These are phyloP conservation scores for Schizosaccharomyces cryophilus DNA, from an alignment of 805 yeast species.

Conservation along the genomic window DNA sequence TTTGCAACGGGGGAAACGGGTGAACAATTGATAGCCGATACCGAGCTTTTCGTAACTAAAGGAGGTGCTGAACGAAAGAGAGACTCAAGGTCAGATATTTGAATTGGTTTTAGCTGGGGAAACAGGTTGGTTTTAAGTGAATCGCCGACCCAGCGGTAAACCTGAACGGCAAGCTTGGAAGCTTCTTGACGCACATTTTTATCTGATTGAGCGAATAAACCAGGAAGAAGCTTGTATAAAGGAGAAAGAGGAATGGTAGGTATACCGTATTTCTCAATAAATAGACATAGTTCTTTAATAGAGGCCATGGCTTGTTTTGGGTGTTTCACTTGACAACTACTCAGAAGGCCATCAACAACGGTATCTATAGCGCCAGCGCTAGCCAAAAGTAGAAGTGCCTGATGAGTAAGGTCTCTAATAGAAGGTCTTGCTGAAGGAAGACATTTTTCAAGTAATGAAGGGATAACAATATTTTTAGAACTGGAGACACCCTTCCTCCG, in stretches of 20 bases:
- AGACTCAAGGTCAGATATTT: conserved; percentile 56
- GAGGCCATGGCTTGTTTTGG: conserved; percentile 64
- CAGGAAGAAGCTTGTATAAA: conserved; percentile 33
- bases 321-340: conserved; percentile 15
- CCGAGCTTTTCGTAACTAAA: too few relatives aligned
- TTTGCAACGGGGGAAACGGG: too few relatives aligned
- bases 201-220: conserved; percentile 66
- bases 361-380: conserved; percentile 45
- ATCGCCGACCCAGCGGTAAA: conserved; percentile 52
- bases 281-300: conserved; percentile 28
- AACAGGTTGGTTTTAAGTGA: conserved; percentile 34
- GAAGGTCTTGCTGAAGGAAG: conserved; percentile 48
- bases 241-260: conserved; percentile 31
- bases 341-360: conserved; percentile 24
- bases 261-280: conserved; percentile 41
- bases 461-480: conserved; percentile 20
- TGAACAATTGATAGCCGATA: too few relatives aligned
- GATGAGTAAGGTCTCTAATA: conserved; percentile 40
- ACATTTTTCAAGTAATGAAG: conserved; percentile 53
- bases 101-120: conserved; percentile 66
- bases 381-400: conserved; percentile 30
- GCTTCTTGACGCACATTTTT: conserved; percentile 64
- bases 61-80: conserved; percentile 35
- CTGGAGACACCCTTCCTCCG: conserved; percentile 20
- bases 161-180: conserved; percentile 36